Evolutionary conservation across 208 protist genomes (phyloP).

Genomic region (Zelonia costaricensis): DNA sequence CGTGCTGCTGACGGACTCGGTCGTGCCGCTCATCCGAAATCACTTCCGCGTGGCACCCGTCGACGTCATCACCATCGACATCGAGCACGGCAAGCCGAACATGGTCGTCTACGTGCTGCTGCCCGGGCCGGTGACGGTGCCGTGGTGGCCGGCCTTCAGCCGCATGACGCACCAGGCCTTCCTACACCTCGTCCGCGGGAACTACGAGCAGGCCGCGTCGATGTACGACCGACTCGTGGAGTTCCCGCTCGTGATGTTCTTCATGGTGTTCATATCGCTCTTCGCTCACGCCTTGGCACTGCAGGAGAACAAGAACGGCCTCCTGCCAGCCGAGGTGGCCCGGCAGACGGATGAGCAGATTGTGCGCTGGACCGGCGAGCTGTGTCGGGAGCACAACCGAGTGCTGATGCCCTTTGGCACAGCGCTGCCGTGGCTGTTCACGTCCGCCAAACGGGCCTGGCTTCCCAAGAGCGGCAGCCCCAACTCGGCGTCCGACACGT

Average conservation of each 20-base stretch:
- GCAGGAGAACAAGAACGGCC: slow-evolving; percentile 7
- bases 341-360: slow-evolving; percentile 24
- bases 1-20: slow-evolving; percentile 37
- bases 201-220: slow-evolving; percentile 10
- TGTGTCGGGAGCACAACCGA: not conserved
- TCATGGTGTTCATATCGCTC: slow-evolving; percentile 2
- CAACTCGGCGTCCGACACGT: too few relatives aligned
- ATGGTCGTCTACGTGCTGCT: slow-evolving; percentile 36
- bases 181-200: slow-evolving; percentile 4
- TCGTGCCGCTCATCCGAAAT: slow-evolving; percentile 31
- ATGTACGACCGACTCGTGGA: slow-evolving; percentile 6
- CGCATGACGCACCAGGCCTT: slow-evolving; percentile 23
- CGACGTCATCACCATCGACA: slow-evolving; percentile 24
- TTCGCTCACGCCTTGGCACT: slow-evolving; percentile 17
- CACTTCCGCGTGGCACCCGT: slow-evolving; percentile 39
- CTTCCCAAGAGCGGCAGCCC: too few relatives aligned
- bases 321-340: slow-evolving; percentile 15
- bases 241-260: not conserved
- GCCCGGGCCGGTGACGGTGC: slow-evolving; percentile 15
- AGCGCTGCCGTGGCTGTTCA: slow-evolving; percentile 5
- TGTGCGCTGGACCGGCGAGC: slow-evolving; percentile 12
- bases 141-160: slow-evolving; percentile 23
- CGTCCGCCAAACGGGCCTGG: not conserved
- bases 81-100: slow-evolving; percentile 12
- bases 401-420: slow-evolving; percentile 8